phyloP scores from a whole-genome alignment of 257 asterid genomes.

The Plantago elongata region DNA sequence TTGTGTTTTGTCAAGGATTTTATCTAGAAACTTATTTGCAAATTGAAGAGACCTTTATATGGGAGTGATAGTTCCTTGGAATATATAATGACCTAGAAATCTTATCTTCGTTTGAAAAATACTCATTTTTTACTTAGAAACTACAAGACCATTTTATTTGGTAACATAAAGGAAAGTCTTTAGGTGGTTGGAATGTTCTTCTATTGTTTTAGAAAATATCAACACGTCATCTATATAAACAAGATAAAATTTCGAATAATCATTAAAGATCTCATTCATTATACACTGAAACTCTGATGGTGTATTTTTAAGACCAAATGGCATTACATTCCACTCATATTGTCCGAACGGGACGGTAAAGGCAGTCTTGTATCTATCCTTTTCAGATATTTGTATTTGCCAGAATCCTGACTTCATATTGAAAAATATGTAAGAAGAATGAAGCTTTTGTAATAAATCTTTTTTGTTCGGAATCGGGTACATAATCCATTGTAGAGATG shows the following conservation, averaged over 20 bases:
- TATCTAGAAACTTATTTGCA: not conserved
- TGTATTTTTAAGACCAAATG: conserved; percentile 4
- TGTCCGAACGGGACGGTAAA: conserved; percentile 6
- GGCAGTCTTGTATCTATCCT: conserved; percentile 8
- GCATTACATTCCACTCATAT: conserved; percentile 5
- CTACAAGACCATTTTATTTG: not conserved
- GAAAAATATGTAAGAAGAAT: not conserved
- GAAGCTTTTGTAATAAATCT: not conserved
- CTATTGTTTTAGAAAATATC: not conserved
- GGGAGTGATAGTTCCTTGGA: not conserved
- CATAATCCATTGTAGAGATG: not conserved
- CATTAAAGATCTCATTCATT: not conserved
- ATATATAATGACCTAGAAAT: not conserved
- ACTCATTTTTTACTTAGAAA: not conserved
- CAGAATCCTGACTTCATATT: conserved; percentile 3
- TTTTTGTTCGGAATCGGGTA: not conserved
- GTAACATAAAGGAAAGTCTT: not conserved
- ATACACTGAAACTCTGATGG: conserved; percentile 6
- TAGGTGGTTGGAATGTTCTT: conserved; percentile 9
- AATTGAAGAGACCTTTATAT: not conserved
- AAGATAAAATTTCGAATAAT: not conserved
- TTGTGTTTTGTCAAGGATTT: not conserved
- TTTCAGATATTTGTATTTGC: conserved; percentile 7
- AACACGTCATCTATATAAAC: conserved; percentile 4
- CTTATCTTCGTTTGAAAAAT: not conserved